A percentile compares a stretch with the other conserved stretches of the same genome.
phyloP scores from a whole-genome alignment of 257 asterid species.

The Penstemon barbatus region DNA sequence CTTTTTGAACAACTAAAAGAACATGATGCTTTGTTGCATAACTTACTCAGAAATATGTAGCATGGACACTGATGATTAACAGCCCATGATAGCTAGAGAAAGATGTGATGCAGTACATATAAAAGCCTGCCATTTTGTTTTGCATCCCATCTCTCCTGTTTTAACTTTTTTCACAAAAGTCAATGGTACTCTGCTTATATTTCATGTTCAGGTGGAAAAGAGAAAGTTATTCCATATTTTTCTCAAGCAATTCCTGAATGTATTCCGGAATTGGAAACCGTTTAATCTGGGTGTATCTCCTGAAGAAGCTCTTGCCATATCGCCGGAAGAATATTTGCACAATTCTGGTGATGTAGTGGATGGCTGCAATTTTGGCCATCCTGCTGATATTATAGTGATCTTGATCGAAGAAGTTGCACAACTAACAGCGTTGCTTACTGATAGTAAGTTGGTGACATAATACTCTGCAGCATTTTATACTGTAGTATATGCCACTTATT shows the following conservation, averaged over 20 bases:
- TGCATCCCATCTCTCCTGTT: slow-evolving; percentile 25
- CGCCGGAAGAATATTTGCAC: slow-evolving; percentile 39
- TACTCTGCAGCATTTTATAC: slow-evolving; percentile 24
- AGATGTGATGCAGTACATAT: slow-evolving; percentile 24
- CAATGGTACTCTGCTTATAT: slow-evolving; percentile 24
- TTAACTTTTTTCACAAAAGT: slow-evolving; percentile 14
- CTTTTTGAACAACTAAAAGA: slow-evolving; percentile 16
- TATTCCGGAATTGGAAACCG: slow-evolving; percentile 78
- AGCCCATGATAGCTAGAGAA: slow-evolving; percentile 22
- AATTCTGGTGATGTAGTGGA: slow-evolving; percentile 55
- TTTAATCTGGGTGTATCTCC: slow-evolving; percentile 49
- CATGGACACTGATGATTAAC: neutral
- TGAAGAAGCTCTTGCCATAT: slow-evolving; percentile 40
- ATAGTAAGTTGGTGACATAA: slow-evolving; percentile 62
- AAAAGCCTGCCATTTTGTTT: slow-evolving; percentile 27
- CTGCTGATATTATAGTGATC: slow-evolving; percentile 64
- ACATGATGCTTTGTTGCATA: slow-evolving; percentile 14
- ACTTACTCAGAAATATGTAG: slow-evolving; percentile 8
- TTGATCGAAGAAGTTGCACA: slow-evolving; percentile 61
- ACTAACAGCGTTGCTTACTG: slow-evolving; percentile 54
- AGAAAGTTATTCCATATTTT: slow-evolving; percentile 61
- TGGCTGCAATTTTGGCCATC: slow-evolving; percentile 93
- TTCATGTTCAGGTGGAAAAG: slow-evolving; percentile 68
- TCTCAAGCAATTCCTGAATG: slow-evolving; percentile 75
- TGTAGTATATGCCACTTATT: slow-evolving; percentile 27